phyloP scores from a whole-genome alignment of 1,139 yeast species.

The Geotrichum klebahnii region DNA sequence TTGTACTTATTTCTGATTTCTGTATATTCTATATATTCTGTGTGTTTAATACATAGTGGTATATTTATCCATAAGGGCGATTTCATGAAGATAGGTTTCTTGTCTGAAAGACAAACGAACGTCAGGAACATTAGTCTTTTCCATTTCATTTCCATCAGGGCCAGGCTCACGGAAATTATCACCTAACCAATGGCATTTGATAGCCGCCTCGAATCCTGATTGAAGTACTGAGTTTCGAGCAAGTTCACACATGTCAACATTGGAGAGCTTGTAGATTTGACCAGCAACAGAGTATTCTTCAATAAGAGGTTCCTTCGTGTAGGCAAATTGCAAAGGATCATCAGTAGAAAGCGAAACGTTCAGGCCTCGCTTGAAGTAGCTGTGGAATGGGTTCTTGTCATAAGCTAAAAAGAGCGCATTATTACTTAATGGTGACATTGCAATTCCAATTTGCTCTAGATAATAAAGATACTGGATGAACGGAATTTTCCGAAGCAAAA shows the following conservation, averaged over 20 bases:
- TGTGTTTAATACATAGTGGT: slow-evolving; percentile 11
- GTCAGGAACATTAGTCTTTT: slow-evolving; percentile 91
- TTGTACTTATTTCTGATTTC: background rate
- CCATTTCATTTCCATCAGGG: slow-evolving; percentile 76
- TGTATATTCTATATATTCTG: background rate
- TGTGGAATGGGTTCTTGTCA: slow-evolving; percentile 88
- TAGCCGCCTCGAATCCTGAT: slow-evolving; percentile 82
- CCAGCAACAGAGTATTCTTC: slow-evolving; percentile 98
- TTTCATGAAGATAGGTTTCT: slow-evolving; percentile 75
- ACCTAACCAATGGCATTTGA: slow-evolving; percentile 93
- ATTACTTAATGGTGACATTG: slow-evolving; percentile 98
- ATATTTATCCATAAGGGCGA: slow-evolving; percentile 64
- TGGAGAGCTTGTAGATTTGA: slow-evolving; percentile 86
- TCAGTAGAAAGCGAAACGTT: slow-evolving; percentile 90
- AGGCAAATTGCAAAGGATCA: slow-evolving; percentile 92
- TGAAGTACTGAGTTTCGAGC: slow-evolving; percentile 81
- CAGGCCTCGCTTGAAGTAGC: slow-evolving; percentile 85
- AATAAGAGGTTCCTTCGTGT: slow-evolving; percentile 94
- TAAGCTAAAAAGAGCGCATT: slow-evolving; percentile 93
- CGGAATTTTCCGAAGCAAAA: slow-evolving; percentile 84
- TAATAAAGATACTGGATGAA: slow-evolving; percentile 90
- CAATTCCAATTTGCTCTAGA: slow-evolving; percentile 91
- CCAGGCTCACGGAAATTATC: slow-evolving; percentile 59
- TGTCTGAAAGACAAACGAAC: slow-evolving; percentile 76
- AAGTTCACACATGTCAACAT: slow-evolving; percentile 94